Conservation (phyloP, 495 filamentous ascomycete species). For the Haplographium delicatum region DNA sequence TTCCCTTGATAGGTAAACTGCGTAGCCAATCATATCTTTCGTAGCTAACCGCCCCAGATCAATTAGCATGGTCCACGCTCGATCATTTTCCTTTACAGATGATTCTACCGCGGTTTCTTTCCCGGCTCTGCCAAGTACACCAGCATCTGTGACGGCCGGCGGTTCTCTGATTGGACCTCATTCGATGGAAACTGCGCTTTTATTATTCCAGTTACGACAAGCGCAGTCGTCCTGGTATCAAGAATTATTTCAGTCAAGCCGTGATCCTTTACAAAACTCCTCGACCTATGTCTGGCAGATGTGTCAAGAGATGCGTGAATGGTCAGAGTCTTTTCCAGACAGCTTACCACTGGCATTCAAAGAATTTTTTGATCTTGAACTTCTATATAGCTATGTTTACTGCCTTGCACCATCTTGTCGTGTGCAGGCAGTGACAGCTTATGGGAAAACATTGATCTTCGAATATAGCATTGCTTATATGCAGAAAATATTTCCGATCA, state of each 20-base stretch:
- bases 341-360: constrained; percentile 52
- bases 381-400: constrained; percentile 80
- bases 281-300: constrained; percentile 56
- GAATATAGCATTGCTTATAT: constrained; percentile 74
- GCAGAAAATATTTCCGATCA: constrained; percentile 51
- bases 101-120: constrained; percentile 70
- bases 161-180: constrained; percentile 30
- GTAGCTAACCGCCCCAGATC: constrained; percentile 45
- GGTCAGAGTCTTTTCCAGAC: constrained; percentile 57
- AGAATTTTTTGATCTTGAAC: constrained; percentile 71
- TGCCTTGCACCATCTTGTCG: constrained; percentile 69
- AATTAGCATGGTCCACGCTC: constrained; percentile 71
- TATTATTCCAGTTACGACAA: constrained; percentile 70
- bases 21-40: neutral
- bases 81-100: constrained; percentile 88
- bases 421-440: constrained; percentile 56
- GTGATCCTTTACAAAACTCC: constrained; percentile 54
- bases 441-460: constrained; percentile 71
- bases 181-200: constrained; percentile 47
- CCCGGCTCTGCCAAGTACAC: constrained; percentile 32
- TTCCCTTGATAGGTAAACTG: constrained; percentile 75
- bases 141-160: neutral
- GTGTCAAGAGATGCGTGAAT: constrained; percentile 58
- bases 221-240: constrained; percentile 81
- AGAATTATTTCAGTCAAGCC: constrained; percentile 66